phyloP scores from a whole-genome alignment of 148 eudicot species.

The Vaccinium corymbosum region DNA sequence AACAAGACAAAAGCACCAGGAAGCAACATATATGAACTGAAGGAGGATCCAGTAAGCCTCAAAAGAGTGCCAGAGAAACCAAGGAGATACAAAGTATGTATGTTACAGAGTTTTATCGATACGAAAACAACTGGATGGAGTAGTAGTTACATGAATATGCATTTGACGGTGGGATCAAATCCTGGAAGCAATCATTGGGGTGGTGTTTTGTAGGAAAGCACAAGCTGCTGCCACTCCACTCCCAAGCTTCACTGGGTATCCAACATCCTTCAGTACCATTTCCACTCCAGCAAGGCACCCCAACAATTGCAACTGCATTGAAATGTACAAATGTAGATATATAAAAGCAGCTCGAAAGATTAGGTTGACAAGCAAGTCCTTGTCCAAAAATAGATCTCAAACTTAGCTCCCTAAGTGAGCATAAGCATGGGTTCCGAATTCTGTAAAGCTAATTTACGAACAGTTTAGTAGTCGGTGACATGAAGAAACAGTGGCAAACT shows the following conservation, averaged over 20 bases:
- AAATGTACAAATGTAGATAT: background rate
- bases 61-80: conserved; percentile 13
- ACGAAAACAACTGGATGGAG: background rate
- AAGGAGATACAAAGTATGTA: background rate
- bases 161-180: conserved; percentile 38
- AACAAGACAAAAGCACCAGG: conserved; percentile 8
- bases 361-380: background rate
- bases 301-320: conserved; percentile 77
- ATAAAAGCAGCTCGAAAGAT: background rate
- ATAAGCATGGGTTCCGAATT: background rate
- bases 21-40: background rate
- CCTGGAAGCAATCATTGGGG: conserved; percentile 87
- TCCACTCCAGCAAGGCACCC: conserved; percentile 98
- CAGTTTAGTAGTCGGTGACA: background rate
- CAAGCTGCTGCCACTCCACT: conserved; percentile 88
- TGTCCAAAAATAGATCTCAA: background rate
- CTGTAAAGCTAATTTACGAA: background rate
- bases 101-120: conserved; percentile 12
- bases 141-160: background rate
- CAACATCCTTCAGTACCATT: conserved; percentile 96
- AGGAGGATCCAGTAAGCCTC: conserved; percentile 8
- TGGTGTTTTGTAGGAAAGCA: conserved; percentile 72
- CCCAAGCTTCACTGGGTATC: conserved; percentile 91
- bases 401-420: background rate
- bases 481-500: background rate